Evolutionary conservation across 1,284 basidiomycete genomes (phyloP).

Genomic region (Moniliophthora roreri): DNA sequence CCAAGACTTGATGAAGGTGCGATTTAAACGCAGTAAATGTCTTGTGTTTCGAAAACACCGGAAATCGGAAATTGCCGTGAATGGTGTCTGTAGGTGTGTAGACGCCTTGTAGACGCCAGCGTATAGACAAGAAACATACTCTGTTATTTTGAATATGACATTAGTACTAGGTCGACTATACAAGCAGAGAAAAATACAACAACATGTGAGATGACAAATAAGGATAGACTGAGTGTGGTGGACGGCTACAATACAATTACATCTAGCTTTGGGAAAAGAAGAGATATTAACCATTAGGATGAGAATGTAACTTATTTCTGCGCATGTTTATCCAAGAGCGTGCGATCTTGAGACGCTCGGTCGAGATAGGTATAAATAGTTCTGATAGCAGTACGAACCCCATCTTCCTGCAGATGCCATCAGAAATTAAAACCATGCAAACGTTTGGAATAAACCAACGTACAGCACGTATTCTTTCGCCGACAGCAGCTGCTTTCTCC

Average conservation of each 20-base stretch:
- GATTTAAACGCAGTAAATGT: no score
- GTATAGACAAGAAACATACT: no score
- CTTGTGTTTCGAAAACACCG: no score
- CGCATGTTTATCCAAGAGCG: slow-evolving; percentile 18
- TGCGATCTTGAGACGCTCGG: slow-evolving; percentile 36
- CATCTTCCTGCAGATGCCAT: slow-evolving; percentile 40
- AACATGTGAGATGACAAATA: no score
- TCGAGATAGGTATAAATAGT: slow-evolving; percentile 50
- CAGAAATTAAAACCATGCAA: not conserved
- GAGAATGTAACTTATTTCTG: not conserved
- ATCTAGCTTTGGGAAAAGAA: not conserved
- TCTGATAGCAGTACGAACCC: slow-evolving; percentile 47
- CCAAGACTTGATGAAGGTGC: no score
- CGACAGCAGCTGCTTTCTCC: slow-evolving; percentile 63
- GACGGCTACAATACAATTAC: not conserved
- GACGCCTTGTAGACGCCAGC: no score
- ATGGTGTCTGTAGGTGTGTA: no score
- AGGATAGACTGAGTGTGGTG: no score
- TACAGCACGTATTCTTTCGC: slow-evolving; percentile 59
- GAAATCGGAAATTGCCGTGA: no score
- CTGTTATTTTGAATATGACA: no score
- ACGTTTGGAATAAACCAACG: slow-evolving; percentile 7
- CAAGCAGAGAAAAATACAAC: no score
- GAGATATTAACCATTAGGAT: not conserved
- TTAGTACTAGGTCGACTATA: no score